A percentile compares a stretch with the other conserved stretches of the same genome.
These are phyloP conservation scores for Cercophora sp. DNA, from an alignment of 495 filamentous ascomycete species.

Conservation along the genomic window DNA sequence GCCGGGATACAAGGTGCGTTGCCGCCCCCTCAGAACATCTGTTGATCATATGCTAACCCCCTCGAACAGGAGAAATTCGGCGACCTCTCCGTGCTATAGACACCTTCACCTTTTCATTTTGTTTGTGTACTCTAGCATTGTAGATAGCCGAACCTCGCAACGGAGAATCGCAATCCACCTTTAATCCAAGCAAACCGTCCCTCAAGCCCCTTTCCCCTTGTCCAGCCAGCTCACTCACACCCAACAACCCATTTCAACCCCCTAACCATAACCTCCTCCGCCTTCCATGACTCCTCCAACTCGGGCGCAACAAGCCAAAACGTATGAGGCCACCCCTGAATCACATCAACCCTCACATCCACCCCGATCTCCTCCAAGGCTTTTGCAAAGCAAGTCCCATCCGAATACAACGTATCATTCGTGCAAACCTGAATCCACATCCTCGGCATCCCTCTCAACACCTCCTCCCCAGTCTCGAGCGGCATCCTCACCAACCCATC, in stretches of 20 bases:
- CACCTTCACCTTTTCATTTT: slow-evolving; percentile 31
- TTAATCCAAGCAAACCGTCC: background rate
- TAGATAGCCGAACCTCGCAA: slow-evolving; percentile 42
- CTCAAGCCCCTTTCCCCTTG: background rate
- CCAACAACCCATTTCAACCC: slow-evolving; percentile 34
- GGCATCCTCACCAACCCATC: slow-evolving; percentile 22
- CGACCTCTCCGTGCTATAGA: slow-evolving; percentile 87
- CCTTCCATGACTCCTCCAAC: slow-evolving; percentile 20
- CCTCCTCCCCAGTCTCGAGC: slow-evolving; percentile 18
- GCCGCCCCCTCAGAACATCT: too few relatives aligned
- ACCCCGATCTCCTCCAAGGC: slow-evolving; percentile 26
- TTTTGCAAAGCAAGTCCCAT: slow-evolving; percentile 33
- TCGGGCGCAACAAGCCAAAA: slow-evolving; percentile 34
- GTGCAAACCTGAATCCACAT: slow-evolving; percentile 33
- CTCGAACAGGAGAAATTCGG: slow-evolving; percentile 87
- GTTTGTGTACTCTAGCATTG: slow-evolving; percentile 58
- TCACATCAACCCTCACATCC: slow-evolving; percentile 25
- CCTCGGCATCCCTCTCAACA: slow-evolving; percentile 18
- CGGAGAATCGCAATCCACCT: slow-evolving; percentile 22
- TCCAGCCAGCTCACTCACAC: background rate
- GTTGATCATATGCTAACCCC: too few relatives aligned
- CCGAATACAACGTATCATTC: slow-evolving; percentile 33
- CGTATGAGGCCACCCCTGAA: slow-evolving; percentile 32
- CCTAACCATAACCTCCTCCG: slow-evolving; percentile 39
- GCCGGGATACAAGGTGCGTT: slow-evolving; percentile 96